phyloP scores from a whole-genome alignment of 176 grass and related monocot genomes.

The Oryza meridionalis region DNA sequence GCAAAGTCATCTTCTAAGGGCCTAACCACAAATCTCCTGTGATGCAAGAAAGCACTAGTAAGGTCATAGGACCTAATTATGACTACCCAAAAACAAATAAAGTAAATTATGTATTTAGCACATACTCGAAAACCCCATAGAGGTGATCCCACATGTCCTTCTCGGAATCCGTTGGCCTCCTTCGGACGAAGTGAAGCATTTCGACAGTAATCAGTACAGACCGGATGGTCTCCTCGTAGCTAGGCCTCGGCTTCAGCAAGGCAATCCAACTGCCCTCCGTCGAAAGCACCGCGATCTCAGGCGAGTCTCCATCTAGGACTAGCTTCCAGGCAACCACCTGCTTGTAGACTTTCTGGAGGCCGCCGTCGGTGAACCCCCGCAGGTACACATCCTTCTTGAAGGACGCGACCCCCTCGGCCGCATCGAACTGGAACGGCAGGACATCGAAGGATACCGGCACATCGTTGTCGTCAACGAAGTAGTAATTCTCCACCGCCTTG shows the following conservation, averaged over 20 bases:
- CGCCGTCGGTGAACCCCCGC: slow-evolving; percentile 33
- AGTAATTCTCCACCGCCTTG: slow-evolving; percentile 41
- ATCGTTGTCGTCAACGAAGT: slow-evolving; percentile 46
- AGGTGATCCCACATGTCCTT: slow-evolving; percentile 67
- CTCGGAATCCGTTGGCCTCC: slow-evolving; percentile 41
- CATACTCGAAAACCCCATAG: slow-evolving; percentile 45
- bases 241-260: slow-evolving; percentile 54
- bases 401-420: not conserved
- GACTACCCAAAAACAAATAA: not conserved
- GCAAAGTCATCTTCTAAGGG: slow-evolving; percentile 59
- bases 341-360: slow-evolving; percentile 59
- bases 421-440: slow-evolving; percentile 42
- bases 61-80: slow-evolving; percentile 14
- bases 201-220: slow-evolving; percentile 57
- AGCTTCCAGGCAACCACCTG: slow-evolving; percentile 70
- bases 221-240: slow-evolving; percentile 53
- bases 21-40: slow-evolving; percentile 57
- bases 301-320: slow-evolving; percentile 35
- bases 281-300: slow-evolving; percentile 46
- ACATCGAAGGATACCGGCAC: slow-evolving; percentile 45
- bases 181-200: slow-evolving; percentile 65
- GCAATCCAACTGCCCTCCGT: slow-evolving; percentile 65
- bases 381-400: slow-evolving; percentile 50
- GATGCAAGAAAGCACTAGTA: slow-evolving; percentile 23
- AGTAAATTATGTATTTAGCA: not conserved